Conservation (phyloP, 495 filamentous ascomycete species). For the Hamigera avellanea region DNA sequence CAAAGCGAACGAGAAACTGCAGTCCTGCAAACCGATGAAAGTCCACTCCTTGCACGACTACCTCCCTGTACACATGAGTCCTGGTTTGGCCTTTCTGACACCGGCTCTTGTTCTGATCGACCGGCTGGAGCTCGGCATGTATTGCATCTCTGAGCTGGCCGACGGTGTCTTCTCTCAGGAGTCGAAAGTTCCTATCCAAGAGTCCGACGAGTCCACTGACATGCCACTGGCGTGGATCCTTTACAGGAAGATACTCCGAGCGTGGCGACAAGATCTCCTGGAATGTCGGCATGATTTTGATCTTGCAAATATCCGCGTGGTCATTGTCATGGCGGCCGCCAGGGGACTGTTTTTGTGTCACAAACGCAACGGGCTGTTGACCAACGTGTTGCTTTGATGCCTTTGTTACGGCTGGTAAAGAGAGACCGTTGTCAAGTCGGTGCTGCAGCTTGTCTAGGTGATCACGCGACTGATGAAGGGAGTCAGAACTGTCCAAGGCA, state of each 20-base stretch:
- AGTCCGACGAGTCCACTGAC: slow-evolving; percentile 41
- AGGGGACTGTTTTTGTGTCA: slow-evolving; percentile 28
- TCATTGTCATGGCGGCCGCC: slow-evolving; percentile 58
- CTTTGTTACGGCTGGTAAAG: slow-evolving; percentile 13
- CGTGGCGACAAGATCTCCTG: slow-evolving; percentile 44
- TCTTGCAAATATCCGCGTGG: slow-evolving; percentile 42
- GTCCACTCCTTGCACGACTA: not conserved
- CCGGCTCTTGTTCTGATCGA: not conserved
- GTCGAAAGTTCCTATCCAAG: slow-evolving; percentile 54
- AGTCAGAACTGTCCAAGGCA: not conserved
- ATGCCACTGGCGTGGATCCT: slow-evolving; percentile 40
- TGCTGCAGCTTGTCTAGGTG: slow-evolving; percentile 12
- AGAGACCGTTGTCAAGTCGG: slow-evolving; percentile 27
- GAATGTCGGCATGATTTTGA: slow-evolving; percentile 51
- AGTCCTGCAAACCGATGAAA: not conserved
- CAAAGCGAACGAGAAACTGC: not conserved
- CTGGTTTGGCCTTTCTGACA: not conserved
- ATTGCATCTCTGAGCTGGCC: slow-evolving; percentile 51
- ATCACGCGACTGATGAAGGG: slow-evolving; percentile 5
- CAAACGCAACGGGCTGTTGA: slow-evolving; percentile 24
- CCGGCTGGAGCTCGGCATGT: not conserved
- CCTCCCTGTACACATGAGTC: not conserved
- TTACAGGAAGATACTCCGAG: slow-evolving; percentile 47
- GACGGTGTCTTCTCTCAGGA: slow-evolving; percentile 54
- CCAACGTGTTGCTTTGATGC: slow-evolving; percentile 7